A percentile compares a stretch with the other conserved stretches of the same genome.
These are phyloP conservation scores for Pyrus bretschneideri DNA, from an alignment of 306 rosid genomes.

Conservation along the genomic window DNA sequence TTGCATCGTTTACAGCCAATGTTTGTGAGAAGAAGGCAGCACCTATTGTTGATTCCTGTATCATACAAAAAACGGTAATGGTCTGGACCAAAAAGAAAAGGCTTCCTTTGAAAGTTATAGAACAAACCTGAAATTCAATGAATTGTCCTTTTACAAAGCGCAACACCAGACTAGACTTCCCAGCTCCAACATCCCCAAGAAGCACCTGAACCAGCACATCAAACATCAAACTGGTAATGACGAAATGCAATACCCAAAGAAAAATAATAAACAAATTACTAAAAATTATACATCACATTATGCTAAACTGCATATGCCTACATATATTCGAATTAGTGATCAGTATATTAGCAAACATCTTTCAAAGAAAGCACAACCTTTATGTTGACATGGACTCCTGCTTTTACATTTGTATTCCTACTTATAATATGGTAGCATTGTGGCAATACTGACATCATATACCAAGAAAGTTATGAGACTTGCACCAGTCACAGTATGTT, in stretches of 20 bases:
- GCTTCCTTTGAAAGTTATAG: not conserved
- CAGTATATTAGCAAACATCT: not conserved
- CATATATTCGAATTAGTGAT: not conserved
- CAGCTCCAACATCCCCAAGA: constrained; percentile 67
- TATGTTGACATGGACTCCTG: not conserved
- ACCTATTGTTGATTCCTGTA: constrained; percentile 56
- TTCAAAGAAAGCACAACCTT: not conserved
- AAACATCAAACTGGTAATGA: not conserved
- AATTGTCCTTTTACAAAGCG: constrained; percentile 62
- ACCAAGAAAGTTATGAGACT: not conserved
- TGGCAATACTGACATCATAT: not conserved
- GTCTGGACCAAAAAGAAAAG: not conserved
- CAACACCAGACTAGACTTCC: constrained; percentile 56
- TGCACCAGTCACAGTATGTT: not conserved
- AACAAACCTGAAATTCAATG: constrained; percentile 49
- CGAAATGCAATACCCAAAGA: not conserved
- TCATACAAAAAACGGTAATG: not conserved
- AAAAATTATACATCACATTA: not conserved
- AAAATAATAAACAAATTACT: not conserved
- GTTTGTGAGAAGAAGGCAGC: constrained; percentile 67
- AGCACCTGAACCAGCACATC: constrained; percentile 37
- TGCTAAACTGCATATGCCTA: not conserved
- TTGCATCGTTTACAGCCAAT: constrained; percentile 56
- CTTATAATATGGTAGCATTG: not conserved
- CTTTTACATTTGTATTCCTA: not conserved